Base-by-base conservation (phyloP, 768 basidiomycete genomes). In the Hydnomerulius pinastri region DNA sequence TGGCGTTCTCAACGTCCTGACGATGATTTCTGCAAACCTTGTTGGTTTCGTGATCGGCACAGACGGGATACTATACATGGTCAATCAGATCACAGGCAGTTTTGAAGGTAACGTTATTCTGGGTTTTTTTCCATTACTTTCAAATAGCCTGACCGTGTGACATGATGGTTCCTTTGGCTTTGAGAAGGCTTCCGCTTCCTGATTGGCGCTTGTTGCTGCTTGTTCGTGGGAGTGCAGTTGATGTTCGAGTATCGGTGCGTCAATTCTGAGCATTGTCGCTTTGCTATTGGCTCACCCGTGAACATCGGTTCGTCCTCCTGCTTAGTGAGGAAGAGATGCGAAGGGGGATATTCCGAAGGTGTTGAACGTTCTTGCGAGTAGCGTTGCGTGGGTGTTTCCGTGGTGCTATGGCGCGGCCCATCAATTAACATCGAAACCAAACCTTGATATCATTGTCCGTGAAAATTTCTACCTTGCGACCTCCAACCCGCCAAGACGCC, bases 161-260 rank as follows among this genome's bases (percentile, higher is more conserved):
- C 23, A 25, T 39, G 25, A 29, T 30, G 11, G 30, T 20, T 21
- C 35, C 9, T 21, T 28, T 24, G 6, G 36, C 4, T 40, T 42
- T 12, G 9, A 37, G 39, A 49, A 92, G 91, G 90, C 6, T 50
- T 87, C 33, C 68, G 67, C 12, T 97, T 94, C 68, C 66, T 92
- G 53, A 41, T 79, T 1, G 64, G 77, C 4, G 83, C 85, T 0
- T 78, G 79, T 42, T 73, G 60, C 2, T 84, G 83, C 60, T 38
- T 98, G 11, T 98, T 95, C 61, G 77, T 92, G 18, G 91, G 79
- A 2, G 84, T 82, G 2, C 96, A 98, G 62, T 65, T 96, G 38
- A 97, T 98, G 96, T 92, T 98, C 52, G 96, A 98, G 62, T 98
- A 98, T 68, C 75, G 92, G 91, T 88, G 55, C 17, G 85, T 73